Evolutionary conservation across 345 rosid species (phyloP).

Genomic region (Eucalyptus pumila): DNA sequence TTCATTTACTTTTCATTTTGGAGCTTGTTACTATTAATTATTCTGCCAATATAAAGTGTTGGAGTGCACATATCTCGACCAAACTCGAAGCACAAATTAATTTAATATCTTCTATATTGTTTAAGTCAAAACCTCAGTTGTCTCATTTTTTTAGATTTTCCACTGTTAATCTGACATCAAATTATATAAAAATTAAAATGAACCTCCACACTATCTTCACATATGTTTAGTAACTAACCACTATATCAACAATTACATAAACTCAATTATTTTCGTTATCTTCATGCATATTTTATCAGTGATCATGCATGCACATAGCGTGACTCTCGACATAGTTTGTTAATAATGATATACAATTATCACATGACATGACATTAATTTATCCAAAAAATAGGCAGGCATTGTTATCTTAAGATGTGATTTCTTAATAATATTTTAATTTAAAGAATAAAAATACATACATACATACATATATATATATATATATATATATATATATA

Average conservation of each 20-base stretch:
- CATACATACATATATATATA: not conserved
- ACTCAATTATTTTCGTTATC: not conserved
- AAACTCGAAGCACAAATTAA: not conserved
- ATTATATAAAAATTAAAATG: not conserved
- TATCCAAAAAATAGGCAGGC: not conserved
- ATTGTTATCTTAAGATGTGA: not conserved
- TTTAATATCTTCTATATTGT: not conserved
- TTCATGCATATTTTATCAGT: not conserved
- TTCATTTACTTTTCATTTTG: not conserved
- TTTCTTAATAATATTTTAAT: not conserved
- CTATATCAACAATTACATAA: not conserved
- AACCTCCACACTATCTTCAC: not conserved
- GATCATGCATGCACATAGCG: fast-evolving
- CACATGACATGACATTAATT: not conserved
- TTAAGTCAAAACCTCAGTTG: not conserved
- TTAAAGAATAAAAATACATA: not conserved
- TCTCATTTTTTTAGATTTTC: not conserved
- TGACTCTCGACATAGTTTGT: not conserved
- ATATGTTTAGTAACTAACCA: not conserved
- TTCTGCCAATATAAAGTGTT: not conserved
- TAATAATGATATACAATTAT: not conserved
- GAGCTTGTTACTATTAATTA: not conserved
- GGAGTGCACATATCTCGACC: not conserved
- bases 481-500: not conserved
- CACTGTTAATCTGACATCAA: not conserved